phyloP scores from a whole-genome alignment of 805 yeast genomes.

The Starmerella cellae region DNA sequence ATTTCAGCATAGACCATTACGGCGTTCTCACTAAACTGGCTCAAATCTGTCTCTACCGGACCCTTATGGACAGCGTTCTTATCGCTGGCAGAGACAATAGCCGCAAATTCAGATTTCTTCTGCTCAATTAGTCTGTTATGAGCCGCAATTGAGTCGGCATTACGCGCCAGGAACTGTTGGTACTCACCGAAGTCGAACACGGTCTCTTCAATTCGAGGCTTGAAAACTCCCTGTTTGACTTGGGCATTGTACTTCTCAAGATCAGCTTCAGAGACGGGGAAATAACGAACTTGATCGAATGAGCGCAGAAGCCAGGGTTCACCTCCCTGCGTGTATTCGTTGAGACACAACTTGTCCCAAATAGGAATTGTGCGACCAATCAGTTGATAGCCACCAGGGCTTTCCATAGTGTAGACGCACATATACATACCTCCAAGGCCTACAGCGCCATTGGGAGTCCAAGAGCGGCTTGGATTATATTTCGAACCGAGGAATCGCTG shows the following conservation, averaged over 20 bases:
- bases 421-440: constrained; percentile 98
- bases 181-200: constrained; percentile 76
- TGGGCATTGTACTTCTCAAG: constrained; percentile 58
- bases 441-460: constrained; percentile 91
- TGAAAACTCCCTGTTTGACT: constrained; percentile 66
- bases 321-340: constrained; percentile 30
- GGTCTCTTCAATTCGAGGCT: constrained; percentile 59
- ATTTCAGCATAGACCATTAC: constrained; percentile 82
- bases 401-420: constrained; percentile 96
- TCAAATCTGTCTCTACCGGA: constrained; percentile 30
- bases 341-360: constrained; percentile 82
- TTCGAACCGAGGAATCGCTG: constrained; percentile 85
- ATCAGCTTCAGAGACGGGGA: constrained; percentile 78
- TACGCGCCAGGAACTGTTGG: constrained; percentile 60
- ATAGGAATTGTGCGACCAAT: constrained; percentile 95
- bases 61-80: constrained; percentile 22
- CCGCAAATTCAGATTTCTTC: constrained; percentile 75
- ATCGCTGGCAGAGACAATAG: constrained; percentile 47
- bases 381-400: constrained; percentile 97
- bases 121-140: constrained; percentile 39
- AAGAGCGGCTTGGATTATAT: constrained; percentile 92
- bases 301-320: constrained; percentile 84
- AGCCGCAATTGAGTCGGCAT: constrained; percentile 53
- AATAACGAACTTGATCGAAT: constrained; percentile 89
- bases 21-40: constrained; percentile 61